Base-by-base conservation (phyloP, 768 basidiomycete genomes). In the Sporobolomyces phaffii region DNA sequence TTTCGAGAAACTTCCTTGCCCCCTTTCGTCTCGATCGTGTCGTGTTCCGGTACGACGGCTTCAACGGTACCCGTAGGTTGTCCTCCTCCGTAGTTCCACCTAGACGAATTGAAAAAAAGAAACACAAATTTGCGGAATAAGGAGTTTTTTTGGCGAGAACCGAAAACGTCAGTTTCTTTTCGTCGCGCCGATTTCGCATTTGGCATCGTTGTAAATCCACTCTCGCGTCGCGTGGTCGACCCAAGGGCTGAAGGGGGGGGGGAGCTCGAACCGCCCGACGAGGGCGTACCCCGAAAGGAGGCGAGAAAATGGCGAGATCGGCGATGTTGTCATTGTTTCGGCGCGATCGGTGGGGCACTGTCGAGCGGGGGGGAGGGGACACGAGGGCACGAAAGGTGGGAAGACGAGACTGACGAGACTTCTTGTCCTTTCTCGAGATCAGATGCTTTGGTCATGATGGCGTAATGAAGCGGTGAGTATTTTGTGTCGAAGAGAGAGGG, bases 21-120 rank as follows among this genome's bases (percentile, higher is more conserved):
- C 18, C 57, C 57, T 48, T 68, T 68, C 26, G 66, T 68, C 43
- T 58, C n/a, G 56, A 68, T 68, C 17, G 66, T 68, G 61, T 68
- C 50, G 44, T 68, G 66, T 8, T 68, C 61, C 41, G 66, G 66
- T 11, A 68, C 66, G 41, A 68, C 66, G 3, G 48, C 48, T 47
- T 68, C 50, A 43, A 68, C 66, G 3, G 56, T 63, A 1, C 66
- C 66, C 11, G 33, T 44, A 1, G 66, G 66, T 34, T 68, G 66
- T 11, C 65, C 65, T 20, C 65, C 65, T 11, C 65, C 65, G 49
- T 53, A 53, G 24, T 53, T 53, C 61, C 50, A 43, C 13, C 56
- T 57, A 10, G 38, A 57, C 13, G 14, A 29, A 44, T 9, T 3
- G 36, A 57, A 17, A 26, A 28, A 44, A 22, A 4, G 34, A 52